These are phyloP conservation scores for Aphanomyces astaci DNA, from an alignment of 352 stramenopile genomes.

Conservation along the genomic window DNA sequence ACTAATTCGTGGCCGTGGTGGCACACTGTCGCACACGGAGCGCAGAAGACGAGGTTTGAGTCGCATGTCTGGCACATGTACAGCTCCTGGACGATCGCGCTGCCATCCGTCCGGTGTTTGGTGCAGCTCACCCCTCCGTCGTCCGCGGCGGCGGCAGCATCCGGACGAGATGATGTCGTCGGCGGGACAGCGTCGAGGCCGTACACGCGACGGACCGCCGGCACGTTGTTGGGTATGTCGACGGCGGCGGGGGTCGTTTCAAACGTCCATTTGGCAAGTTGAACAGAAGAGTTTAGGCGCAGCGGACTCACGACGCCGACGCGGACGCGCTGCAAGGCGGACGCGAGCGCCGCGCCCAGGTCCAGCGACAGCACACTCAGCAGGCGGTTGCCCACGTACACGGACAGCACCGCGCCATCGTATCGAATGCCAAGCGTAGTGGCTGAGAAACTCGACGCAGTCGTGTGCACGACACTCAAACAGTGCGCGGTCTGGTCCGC, in stretches of 20 bases:
- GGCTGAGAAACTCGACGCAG: slow-evolving; percentile 23
- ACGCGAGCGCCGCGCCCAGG: not conserved
- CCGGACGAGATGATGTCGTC: no score
- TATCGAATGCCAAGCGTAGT: not conserved
- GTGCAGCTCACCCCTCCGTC: slow-evolving; percentile 39
- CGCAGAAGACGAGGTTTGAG: slow-evolving; percentile 56
- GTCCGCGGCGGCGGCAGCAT: slow-evolving; percentile 14
- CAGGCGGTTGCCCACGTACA: not conserved
- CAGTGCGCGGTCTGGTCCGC: slow-evolving; percentile 21
- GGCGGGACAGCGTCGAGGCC: slow-evolving; percentile 26
- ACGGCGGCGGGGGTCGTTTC: not conserved
- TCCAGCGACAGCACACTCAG: slow-evolving; percentile 3
- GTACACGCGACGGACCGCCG: slow-evolving; percentile 40
- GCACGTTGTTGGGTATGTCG: slow-evolving; percentile 1
- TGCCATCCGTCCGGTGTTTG: slow-evolving; percentile 65
- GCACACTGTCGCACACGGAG: slow-evolving; percentile 57
- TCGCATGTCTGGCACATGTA: slow-evolving; percentile 79
- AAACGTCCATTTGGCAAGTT: not conserved
- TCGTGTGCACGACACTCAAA: slow-evolving; percentile 26
- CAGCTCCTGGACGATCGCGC: slow-evolving; percentile 64
- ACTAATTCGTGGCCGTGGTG: slow-evolving; percentile 80
- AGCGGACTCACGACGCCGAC: slow-evolving; percentile 3
- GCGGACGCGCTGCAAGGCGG: not conserved
- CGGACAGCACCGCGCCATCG: not conserved
- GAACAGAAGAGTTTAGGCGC: not conserved